Evolutionary conservation across 495 filamentous ascomycete species (phyloP), one percentile per base, ranked within the genome.

Genomic region (Halenospora varia): DNA sequence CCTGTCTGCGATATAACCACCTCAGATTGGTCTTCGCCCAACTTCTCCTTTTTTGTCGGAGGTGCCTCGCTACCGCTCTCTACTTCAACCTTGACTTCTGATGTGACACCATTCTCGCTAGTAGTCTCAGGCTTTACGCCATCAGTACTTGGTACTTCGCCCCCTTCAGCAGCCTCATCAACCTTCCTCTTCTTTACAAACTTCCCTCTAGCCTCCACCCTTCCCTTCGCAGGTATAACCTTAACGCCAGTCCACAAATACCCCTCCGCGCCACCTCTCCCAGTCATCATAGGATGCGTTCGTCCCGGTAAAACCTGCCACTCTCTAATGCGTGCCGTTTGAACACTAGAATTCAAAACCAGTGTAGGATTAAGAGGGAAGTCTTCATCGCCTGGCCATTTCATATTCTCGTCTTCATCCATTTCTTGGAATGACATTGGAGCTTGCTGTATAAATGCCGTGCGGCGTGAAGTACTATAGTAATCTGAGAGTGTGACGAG

Each of bases 231-330:
- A 2, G 95, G 94, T 35, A 90, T 70, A 8, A 94, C 92, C 57
- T 85, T 83, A 59, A 86, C 88, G 4, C 75, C 95, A 57, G 88
- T 89, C 65, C 97, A 94, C 18, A 98, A 71, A 70, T 88, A 97
- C 2, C 94, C 94, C 70, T 97, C 92, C 0, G 91, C 83, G 0
- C 94, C 93, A 24, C 94, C 94, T 19, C 82, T 79, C 48, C 82
- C 80, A 44, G 88, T 94, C 94, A 98, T 98, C 35, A 92, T 64
- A 17, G 94, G 94, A 73, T 98, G 94, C 53, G 94, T 97, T 48
- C 94, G 76, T 2, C 92, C 90, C 0, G 94, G 95, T 25, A 97
- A 72, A 0, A 96, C 92, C 75, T 98, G 94, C 88, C 88, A 97
- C 25, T 78, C 75, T 50, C 88, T 80, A 17, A 85, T 82, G 11